Evolutionary conservation across 2,329 filamentous ascomycete species (phyloP).

Genomic region (Colletotrichum sojae): DNA sequence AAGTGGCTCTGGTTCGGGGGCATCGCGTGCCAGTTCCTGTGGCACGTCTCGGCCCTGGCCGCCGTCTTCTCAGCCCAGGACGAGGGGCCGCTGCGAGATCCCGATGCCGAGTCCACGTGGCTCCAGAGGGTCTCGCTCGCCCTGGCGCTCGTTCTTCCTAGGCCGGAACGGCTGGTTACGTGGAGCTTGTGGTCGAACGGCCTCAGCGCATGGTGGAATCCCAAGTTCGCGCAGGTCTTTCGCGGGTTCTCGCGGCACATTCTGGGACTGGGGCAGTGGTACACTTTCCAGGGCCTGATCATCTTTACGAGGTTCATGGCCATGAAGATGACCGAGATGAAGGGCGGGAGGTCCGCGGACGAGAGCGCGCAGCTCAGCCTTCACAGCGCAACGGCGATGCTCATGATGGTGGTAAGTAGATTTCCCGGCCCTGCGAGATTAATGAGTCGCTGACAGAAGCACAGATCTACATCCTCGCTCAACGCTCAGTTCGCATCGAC

Average conservation of each 20-base stretch:
- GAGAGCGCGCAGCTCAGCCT: slow-evolving; percentile 61
- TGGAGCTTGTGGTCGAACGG: slow-evolving; percentile 65
- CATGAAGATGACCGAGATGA: slow-evolving; percentile 56
- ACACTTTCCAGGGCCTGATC: slow-evolving; percentile 74
- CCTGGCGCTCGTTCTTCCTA: slow-evolving; percentile 52
- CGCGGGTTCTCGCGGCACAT: slow-evolving; percentile 74
- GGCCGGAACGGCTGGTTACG: slow-evolving; percentile 57
- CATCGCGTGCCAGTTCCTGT: slow-evolving; percentile 61
- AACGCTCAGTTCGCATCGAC: slow-evolving; percentile 67
- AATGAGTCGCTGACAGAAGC: slow-evolving; percentile 42
- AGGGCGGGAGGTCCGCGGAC: slow-evolving; percentile 54
- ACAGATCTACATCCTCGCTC: slow-evolving; percentile 62
- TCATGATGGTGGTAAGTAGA: slow-evolving; percentile 68
- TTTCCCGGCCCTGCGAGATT: too few relatives aligned
- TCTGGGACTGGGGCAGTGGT: slow-evolving; percentile 74
- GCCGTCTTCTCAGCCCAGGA: slow-evolving; percentile 30
- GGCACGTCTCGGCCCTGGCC: slow-evolving; percentile 60
- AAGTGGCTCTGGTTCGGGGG: slow-evolving; percentile 65
- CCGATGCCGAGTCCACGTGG: slow-evolving; percentile 29
- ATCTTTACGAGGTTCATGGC: slow-evolving; percentile 69
- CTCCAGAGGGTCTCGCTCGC: slow-evolving; percentile 29
- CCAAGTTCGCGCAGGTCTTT: slow-evolving; percentile 71
- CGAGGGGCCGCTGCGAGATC: slow-evolving; percentile 36
- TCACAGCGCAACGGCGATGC: slow-evolving; percentile 68
- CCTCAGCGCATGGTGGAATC: slow-evolving; percentile 77